Evolutionary conservation across 2,329 filamentous ascomycete species (phyloP), one percentile per base, ranked within the genome.

Genomic region (Arthrobotrys pseudoclavata): DNA sequence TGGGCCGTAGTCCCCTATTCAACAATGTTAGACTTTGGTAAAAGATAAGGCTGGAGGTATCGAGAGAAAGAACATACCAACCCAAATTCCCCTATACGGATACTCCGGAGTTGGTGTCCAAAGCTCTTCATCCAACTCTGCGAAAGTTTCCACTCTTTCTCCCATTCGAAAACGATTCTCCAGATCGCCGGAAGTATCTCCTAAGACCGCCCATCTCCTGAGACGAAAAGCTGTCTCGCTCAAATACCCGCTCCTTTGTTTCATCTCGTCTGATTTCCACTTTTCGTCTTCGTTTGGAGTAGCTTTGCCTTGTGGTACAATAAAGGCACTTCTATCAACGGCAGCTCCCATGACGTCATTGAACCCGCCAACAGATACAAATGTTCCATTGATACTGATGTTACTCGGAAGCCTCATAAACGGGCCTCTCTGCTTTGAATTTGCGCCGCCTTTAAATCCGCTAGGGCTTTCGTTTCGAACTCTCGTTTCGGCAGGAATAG

Each of bases 71-170:
- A 26, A 64, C 75, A 24, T 69, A 78, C 94, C 94, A 15, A 94
- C 91, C 92, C 93, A 98, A 31, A 99, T 93, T 0, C 95, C 95
- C 79, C 93, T 90, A 86, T 91, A 97, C 0, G 94, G 94, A 82
- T 94, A 95, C 68, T 90, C 87, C 9, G 85, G 83, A 0, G 94
- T 97, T 0, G 95, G 93, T 0, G 90, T 96, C 82, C 97, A 97
- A n/a, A 91, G 84, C 1, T 85, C 85, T 2, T 90, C 88, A 50
- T 93, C 89, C 0, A 98, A 85, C 0, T 94, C 96, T 6, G 89
- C 86, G 79, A 88, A 91, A 0, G 91, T 93, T 53, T 81, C 78
- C 20, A 80, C 76, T 7, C 66, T 66, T n/a, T 79, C 72, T 12
- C 75, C 69, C 63, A 80, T 67, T 66, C 68, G 64, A 9, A 72